Base-by-base conservation (phyloP, 106 monocot species). In the Vanilla planifolia region DNA sequence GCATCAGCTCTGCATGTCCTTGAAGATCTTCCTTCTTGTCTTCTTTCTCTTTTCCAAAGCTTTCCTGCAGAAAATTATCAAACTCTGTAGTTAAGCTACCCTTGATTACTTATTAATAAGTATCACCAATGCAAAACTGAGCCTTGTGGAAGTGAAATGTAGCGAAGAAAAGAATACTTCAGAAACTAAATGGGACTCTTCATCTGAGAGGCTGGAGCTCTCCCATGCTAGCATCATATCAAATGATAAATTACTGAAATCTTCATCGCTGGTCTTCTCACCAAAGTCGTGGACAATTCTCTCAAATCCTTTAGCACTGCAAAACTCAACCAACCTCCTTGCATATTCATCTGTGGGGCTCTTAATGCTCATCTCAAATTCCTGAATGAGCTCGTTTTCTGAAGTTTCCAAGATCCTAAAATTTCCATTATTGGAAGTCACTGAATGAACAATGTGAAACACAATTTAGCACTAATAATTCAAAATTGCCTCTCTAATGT, bases 171-270 rank as follows among this genome's bases (percentile, higher is more conserved):
- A 6, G 5, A 57, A 17, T n/a, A 17, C 10, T 11, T 33, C 48
- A 14, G 67, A 33, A 66, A 80, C 86, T 58, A 25, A 55, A 61
- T 59, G 39, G 5, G 65, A 39, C 6, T 76, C 50, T 40, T 83
- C 79, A 20, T 73, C 61, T 27, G 22, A 33, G 30, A 59, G 14
- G 51, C 62, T 34, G 2, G 95, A 83, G 19, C 8, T 64, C 67
- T 90, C 86, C 95, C 86, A 95, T 23, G 90, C 80, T 6, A 90
- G 70, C 95, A 95, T 95, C 83, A 89, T 90, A 67, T 95, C 78
- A 29, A 78, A 95, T n/a, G 86, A 84, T 48, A 95, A 74, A 24
- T 84, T 83, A 48, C 78, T 77, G 30, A 95, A 72, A 21, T 74
- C 75, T 43, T 71, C 83, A 71, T 81, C 77, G 17, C 32, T 32